These are phyloP conservation scores for Fraxinus americana DNA, from an alignment of 257 asterid genomes.

Conservation along the genomic window DNA sequence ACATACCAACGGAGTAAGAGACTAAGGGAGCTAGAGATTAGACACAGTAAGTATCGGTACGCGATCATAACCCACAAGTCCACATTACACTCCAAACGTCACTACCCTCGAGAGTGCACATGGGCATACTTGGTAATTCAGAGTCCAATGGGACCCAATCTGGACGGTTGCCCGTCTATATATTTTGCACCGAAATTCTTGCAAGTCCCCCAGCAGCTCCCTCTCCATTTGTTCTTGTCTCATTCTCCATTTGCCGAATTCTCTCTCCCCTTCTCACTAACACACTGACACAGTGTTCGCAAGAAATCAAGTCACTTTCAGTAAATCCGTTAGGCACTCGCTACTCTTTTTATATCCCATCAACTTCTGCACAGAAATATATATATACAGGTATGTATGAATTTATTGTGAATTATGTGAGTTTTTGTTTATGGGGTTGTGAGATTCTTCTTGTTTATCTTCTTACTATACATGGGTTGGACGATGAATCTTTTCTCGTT, in stretches of 20 bases:
- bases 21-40: too few species aligned
- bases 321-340: slow-evolving; percentile 35
- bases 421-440: slow-evolving; percentile 15
- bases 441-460: slow-evolving; percentile 11
- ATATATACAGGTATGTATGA: slow-evolving; percentile 16
- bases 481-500: slow-evolving; percentile 7
- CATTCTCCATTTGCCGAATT: slow-evolving; percentile 22
- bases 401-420: slow-evolving; percentile 15
- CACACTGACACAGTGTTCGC: slow-evolving; percentile 26
- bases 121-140: not conserved
- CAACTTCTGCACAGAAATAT: not conserved
- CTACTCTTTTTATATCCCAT: not conserved
- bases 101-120: not conserved
- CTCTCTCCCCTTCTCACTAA: slow-evolving; percentile 3
- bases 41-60: too few species aligned
- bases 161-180: slow-evolving; percentile 1
- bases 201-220: not conserved
- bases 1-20: too few species aligned
- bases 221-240: slow-evolving; percentile 25
- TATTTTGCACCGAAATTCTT: not conserved
- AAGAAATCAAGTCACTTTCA: slow-evolving; percentile 27
- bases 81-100: not conserved
- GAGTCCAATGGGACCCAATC: not conserved
- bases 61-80: not conserved
- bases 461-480: not conserved